These are phyloP conservation scores for Bipolaris victoriae DNA, from an alignment of 2,329 filamentous ascomycete species.

Conservation along the genomic window DNA sequence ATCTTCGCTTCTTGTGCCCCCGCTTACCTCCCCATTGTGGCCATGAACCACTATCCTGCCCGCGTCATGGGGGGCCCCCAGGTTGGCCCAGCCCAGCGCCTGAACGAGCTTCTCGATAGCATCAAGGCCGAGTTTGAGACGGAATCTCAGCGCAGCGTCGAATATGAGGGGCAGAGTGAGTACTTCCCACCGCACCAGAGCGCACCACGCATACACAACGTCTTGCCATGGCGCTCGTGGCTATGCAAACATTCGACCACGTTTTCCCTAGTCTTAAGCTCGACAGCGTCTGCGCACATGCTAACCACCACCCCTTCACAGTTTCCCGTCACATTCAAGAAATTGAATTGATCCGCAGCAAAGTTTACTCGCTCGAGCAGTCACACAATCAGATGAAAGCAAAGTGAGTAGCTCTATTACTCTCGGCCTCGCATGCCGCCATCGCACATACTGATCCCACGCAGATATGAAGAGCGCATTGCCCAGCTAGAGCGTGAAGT, in stretches of 20 bases:
- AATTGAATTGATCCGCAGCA: constrained; percentile 91
- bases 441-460: constrained; percentile 16
- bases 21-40: constrained; percentile 19
- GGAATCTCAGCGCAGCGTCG: constrained; percentile 79
- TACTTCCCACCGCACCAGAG: constrained; percentile 33
- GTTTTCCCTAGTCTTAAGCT: not conserved
- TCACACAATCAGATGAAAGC: constrained; percentile 85
- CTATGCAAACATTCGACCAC: constrained; percentile 5
- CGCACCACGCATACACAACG: not conserved
- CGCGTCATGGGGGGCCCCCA: constrained; percentile 72
- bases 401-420: constrained; percentile 68
- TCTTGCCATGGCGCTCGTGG: too few relatives aligned
- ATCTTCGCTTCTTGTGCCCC: not conserved
- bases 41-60: constrained; percentile 79
- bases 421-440: not conserved
- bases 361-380: constrained; percentile 92
- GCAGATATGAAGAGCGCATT: constrained; percentile 93
- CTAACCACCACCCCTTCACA: constrained; percentile 3
- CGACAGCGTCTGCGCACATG: not conserved
- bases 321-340: constrained; percentile 88
- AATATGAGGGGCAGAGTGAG: constrained; percentile 94
- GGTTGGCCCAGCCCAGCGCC: constrained; percentile 70
- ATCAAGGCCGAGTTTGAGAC: constrained; percentile 90
- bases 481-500: constrained; percentile 85
- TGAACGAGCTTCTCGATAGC: constrained; percentile 91